A percentile compares a stretch with the other conserved stretches of the same genome.
phyloP scores from a whole-genome alignment of 2,329 filamentous ascomycete species.

The Xylaria sp. region DNA sequence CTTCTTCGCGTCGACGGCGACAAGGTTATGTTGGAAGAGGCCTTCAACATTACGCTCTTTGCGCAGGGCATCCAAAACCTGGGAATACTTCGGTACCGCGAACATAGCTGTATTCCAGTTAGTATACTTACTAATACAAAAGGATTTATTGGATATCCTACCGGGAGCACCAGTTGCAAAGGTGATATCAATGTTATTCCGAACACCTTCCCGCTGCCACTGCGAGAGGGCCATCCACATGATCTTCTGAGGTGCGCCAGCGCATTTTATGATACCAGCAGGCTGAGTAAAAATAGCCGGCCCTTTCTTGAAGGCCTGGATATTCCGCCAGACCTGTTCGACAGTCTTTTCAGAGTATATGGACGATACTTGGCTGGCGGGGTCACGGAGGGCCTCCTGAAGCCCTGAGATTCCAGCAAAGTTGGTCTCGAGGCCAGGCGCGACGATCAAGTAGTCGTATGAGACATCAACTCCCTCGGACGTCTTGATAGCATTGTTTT shows the following conservation, averaged over 20 bases:
- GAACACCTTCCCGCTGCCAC: constrained; percentile 50
- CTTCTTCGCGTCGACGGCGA: constrained; percentile 49
- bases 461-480: constrained; percentile 50
- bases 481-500: constrained; percentile 50
- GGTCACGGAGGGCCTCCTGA: constrained; percentile 49
- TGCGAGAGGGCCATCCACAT: constrained; percentile 54
- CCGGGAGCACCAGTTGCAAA: constrained; percentile 51
- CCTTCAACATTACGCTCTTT: constrained; percentile 51
- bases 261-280: constrained; percentile 53
- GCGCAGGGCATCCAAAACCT: constrained; percentile 50
- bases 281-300: constrained; percentile 53
- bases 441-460: constrained; percentile 53
- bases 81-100: constrained; percentile 52
- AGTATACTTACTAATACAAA: constrained; percentile 15
- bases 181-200: constrained; percentile 46
- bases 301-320: constrained; percentile 50
- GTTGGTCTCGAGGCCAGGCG: constrained; percentile 51
- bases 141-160: constrained; percentile 29
- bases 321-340: constrained; percentile 51
- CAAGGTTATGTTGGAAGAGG: constrained; percentile 53
- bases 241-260: constrained; percentile 53
- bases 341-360: constrained; percentile 52
- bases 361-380: constrained; percentile 49
- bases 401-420: constrained; percentile 50
- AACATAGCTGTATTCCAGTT: constrained; percentile 49